Evolutionary conservation across 306 rosid species (phyloP), one percentile per base, ranked within the genome.

Genomic region (Cajanus cajan): DNA sequence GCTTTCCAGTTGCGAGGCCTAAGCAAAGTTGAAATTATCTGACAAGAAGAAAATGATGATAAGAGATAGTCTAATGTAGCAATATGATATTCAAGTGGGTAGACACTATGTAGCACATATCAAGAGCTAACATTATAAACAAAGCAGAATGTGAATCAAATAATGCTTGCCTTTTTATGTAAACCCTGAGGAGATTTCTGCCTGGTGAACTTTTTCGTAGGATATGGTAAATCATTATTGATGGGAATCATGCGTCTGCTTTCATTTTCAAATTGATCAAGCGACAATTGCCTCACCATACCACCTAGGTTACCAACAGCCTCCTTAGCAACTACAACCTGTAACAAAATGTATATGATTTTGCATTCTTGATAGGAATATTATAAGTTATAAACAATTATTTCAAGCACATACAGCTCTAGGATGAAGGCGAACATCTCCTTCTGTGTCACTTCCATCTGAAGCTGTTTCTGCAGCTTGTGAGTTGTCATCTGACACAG

Each of bases 261-360:
- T 88, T 96, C 99, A 78, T 96, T 96, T 92, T 96, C 99, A 83
- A 96, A 96, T 83, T 96, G 99, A 87, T 96, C 99, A 55, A 96
- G 86, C 2, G 99, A 96, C 82, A 96, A 85, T 83, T 96, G 99
- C 78, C 99, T 91, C 84, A 96, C 98, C 99, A 96, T 85, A 78
- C 99, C 98, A 84, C 98, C 96, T 74, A 96, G 89, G 88, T 87
- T 90, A 71, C 99, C 99, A n/a, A 93, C 86, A 77, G 93, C 75
- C 91, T 96, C 99, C 85, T 96, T 96, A 43, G 99, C 99, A 78
- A 96, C 99, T 68, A 96, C 99, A 74, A 96, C 99, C 99, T 96
- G 89, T 65, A 88, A 74, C 54, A 75, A 83, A 40, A 66, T 71
- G 31, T 71, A 41, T 51, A 84, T 62, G 81, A 86, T 50, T 78